These are phyloP conservation scores for Hypoxylon sp. DNA, from an alignment of 2,329 filamentous ascomycete species.

Conservation along the genomic window DNA sequence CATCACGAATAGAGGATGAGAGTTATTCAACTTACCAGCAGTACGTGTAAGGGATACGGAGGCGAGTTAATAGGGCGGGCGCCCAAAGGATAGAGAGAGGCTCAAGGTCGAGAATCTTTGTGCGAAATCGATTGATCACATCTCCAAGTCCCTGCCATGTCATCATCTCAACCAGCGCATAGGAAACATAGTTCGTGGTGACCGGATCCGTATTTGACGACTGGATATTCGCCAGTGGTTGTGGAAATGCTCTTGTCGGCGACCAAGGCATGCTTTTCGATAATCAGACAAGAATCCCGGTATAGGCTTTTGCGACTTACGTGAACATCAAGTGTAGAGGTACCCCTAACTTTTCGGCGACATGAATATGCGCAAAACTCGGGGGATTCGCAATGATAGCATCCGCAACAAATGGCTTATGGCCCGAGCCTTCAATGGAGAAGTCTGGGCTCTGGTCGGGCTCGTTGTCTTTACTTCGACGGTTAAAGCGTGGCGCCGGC, in stretches of 20 bases:
- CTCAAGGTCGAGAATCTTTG: conserved; percentile 77
- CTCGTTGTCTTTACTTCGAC: conserved; percentile 43
- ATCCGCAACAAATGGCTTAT: conserved; percentile 55
- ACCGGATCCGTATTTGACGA: conserved; percentile 76
- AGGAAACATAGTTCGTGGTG: conserved; percentile 82
- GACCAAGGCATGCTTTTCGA: conserved; percentile 82
- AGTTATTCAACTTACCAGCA: conserved; percentile 74
- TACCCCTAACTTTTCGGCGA: conserved; percentile 75
- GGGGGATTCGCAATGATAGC: conserved; percentile 71
- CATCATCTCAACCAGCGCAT: conserved; percentile 89
- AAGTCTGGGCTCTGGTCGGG: conserved; percentile 26
- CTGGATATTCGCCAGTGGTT: conserved; percentile 87
- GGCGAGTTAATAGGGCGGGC: conserved; percentile 81
- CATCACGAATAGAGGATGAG: neutral
- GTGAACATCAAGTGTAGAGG: conserved; percentile 84
- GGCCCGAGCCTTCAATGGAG: conserved; percentile 37
- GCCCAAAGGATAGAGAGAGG: conserved; percentile 86
- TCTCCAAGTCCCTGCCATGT: conserved; percentile 95
- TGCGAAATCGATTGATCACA: conserved; percentile 89
- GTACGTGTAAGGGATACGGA: conserved; percentile 89
- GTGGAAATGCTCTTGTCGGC: conserved; percentile 86
- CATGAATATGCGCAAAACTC: conserved; percentile 76
- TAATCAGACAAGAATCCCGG: conserved; percentile 21
- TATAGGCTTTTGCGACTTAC: conserved; percentile 43
- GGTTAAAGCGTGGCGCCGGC: conserved; percentile 61